These are phyloP conservation scores for Solanum peruvianum DNA, from an alignment of 257 asterid species.

Conservation along the genomic window DNA sequence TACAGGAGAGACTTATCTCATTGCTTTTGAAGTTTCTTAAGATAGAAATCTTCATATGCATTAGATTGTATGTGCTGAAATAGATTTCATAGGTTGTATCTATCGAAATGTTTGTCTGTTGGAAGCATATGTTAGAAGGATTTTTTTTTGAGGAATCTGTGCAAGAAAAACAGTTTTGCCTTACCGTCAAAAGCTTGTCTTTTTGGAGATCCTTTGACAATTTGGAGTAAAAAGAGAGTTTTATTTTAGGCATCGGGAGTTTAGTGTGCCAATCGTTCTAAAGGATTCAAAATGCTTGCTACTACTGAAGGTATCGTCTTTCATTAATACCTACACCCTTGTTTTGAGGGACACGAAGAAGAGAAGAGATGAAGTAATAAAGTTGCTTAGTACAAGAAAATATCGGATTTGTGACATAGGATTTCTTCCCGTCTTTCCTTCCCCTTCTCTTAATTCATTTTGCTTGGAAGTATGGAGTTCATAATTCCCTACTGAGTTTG, in stretches of 20 bases:
- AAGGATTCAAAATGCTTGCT: neutral
- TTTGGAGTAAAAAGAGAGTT: neutral
- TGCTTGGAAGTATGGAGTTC: neutral
- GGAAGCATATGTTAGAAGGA: neutral
- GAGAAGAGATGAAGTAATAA: neutral
- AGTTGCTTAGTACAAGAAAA: neutral
- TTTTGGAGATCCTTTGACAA: neutral
- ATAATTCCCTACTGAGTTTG: neutral
- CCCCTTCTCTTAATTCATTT: neutral
- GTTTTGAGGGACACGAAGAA: neutral
- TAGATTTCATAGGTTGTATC: neutral
- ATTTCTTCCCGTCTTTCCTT: neutral
- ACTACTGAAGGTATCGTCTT: neutral
- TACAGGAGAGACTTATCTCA: neutral
- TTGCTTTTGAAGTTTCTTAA: neutral
- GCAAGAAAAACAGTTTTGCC: neutral
- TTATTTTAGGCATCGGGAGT: neutral
- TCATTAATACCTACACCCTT: neutral
- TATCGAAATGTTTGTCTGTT: neutral
- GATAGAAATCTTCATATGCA: neutral
- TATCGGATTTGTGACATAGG: neutral
- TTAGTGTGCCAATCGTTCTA: neutral
- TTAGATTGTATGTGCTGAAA: neutral
- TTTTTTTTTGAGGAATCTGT: neutral
- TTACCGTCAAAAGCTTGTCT: neutral